A percentile compares a stretch with the other conserved stretches of the same genome.
Conservation (phyloP, 2,329 filamentous ascomycete species). For the Sarocladium oryzae region DNA sequence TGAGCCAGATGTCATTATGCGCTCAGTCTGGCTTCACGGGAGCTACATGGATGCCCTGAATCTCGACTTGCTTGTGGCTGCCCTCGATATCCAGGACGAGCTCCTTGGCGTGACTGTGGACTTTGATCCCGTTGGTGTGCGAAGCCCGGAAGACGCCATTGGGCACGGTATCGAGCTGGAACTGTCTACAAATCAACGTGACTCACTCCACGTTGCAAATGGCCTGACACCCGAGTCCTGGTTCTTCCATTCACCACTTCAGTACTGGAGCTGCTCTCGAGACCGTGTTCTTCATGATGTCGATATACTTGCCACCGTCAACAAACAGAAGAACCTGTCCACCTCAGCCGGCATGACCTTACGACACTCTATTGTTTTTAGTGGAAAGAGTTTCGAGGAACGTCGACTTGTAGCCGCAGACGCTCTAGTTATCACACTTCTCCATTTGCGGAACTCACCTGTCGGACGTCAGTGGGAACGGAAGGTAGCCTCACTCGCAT, state of each 20-base stretch:
- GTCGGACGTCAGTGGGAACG: conserved; percentile 60
- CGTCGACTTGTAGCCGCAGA: conserved; percentile 64
- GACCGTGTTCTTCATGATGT: conserved; percentile 51
- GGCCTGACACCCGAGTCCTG: conserved; percentile 57
- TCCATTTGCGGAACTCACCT: conserved; percentile 60
- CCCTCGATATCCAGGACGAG: conserved; percentile 63
- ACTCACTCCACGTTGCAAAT: conserved; percentile 53
- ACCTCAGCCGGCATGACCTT: conserved; percentile 69
- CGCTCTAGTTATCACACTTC: conserved; percentile 69
- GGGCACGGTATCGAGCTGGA: conserved; percentile 23
- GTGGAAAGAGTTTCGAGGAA: conserved; percentile 69
- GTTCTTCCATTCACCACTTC: conserved; percentile 77
- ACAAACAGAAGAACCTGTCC: conserved; percentile 52
- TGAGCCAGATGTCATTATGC: conserved; percentile 69
- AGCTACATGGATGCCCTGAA: conserved; percentile 73
- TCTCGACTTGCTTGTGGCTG: conserved; percentile 55
- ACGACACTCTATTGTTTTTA: conserved; percentile 73
- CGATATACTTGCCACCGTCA: conserved; percentile 64
- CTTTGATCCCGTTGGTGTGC: conserved; percentile 42
- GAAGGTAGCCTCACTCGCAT: conserved; percentile 47
- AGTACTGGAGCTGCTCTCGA: conserved; percentile 70
- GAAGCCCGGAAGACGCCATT: conserved; percentile 19
- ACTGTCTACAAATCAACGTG: conserved; percentile 39
- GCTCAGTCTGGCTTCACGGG: conserved; percentile 75
- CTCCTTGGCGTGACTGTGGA: conserved; percentile 56